phyloP scores from a whole-genome alignment of 2,329 filamentous ascomycete genomes.

The Microdochium nivale region DNA sequence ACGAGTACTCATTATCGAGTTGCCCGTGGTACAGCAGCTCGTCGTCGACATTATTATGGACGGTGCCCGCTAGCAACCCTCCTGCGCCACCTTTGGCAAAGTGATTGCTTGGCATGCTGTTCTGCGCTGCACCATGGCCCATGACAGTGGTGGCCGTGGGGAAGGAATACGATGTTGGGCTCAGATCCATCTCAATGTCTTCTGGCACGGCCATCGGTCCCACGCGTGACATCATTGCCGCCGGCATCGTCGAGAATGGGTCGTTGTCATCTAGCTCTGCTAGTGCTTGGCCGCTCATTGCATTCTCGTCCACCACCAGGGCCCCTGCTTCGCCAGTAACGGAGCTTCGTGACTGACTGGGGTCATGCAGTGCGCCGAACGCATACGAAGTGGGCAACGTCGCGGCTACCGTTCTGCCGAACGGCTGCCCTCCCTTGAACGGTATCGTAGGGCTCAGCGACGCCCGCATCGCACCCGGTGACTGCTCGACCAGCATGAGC shows the following conservation, averaged over 20 bases:
- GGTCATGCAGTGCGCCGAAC: background rate
- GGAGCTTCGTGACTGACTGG: too few species aligned
- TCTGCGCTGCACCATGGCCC: background rate
- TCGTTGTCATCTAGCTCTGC: background rate
- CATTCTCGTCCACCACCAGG: background rate
- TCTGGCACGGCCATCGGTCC: background rate
- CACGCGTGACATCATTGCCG: background rate
- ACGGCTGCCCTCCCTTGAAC: background rate
- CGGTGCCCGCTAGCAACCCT: background rate
- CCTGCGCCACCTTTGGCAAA: background rate
- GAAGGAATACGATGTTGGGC: background rate
- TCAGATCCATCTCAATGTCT: background rate
- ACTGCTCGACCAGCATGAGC: conserved; percentile 29
- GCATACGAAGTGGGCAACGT: background rate
- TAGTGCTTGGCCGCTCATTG: background rate
- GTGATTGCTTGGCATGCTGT: background rate
- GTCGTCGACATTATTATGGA: background rate
- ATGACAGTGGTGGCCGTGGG: background rate
- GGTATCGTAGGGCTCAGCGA: conserved; percentile 20
- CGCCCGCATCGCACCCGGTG: conserved; percentile 26
- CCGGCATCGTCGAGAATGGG: background rate
- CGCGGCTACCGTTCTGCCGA: too few species aligned
- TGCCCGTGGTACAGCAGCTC: background rate
- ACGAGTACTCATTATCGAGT: background rate
- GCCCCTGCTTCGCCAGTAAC: too few species aligned